Evolutionary conservation across 495 filamentous ascomycete species (phyloP).

Genomic region (Penicillium atrosanguineum): DNA sequence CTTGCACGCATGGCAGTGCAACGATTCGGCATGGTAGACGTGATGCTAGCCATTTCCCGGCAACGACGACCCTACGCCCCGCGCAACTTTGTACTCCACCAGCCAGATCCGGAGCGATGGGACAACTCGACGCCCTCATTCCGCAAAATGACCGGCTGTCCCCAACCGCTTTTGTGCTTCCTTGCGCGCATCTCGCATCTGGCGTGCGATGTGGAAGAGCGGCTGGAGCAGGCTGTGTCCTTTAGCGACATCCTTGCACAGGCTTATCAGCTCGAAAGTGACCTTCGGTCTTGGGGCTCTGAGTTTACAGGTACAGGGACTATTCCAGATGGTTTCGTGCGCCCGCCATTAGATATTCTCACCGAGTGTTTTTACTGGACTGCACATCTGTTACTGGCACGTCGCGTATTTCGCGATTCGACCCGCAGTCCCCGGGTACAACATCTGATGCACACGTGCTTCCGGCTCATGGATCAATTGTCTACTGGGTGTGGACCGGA

Average conservation of each 20-base stretch:
- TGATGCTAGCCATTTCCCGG: slow-evolving; percentile 29
- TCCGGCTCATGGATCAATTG: slow-evolving; percentile 25
- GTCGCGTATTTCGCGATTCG: slow-evolving; percentile 24
- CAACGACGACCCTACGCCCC: slow-evolving; percentile 28
- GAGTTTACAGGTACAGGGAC: not conserved
- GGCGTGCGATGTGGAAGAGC: slow-evolving; percentile 25
- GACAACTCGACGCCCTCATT: slow-evolving; percentile 27
- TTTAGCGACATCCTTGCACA: slow-evolving; percentile 7
- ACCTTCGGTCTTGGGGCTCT: slow-evolving; percentile 23
- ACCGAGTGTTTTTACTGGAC: slow-evolving; percentile 33
- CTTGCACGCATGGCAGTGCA: slow-evolving; percentile 23
- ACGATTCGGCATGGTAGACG: slow-evolving; percentile 29
- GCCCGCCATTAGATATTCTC: slow-evolving; percentile 23
- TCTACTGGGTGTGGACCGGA: slow-evolving; percentile 28
- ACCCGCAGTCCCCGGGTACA: slow-evolving; percentile 25
- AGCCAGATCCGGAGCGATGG: slow-evolving; percentile 21
- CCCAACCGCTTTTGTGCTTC: slow-evolving; percentile 29
- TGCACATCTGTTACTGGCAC: slow-evolving; percentile 27
- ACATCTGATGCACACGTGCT: slow-evolving; percentile 24
- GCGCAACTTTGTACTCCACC: slow-evolving; percentile 17
- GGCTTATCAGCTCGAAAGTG: slow-evolving; percentile 19
- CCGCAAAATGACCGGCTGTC: slow-evolving; percentile 31
- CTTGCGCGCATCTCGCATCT: slow-evolving; percentile 23
- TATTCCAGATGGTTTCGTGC: not conserved
- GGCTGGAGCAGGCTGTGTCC: not conserved